Evolutionary conservation across 2,329 filamentous ascomycete species (phyloP), one percentile per base, ranked within the genome.

Genomic region (Ophiostoma fasciatum): DNA sequence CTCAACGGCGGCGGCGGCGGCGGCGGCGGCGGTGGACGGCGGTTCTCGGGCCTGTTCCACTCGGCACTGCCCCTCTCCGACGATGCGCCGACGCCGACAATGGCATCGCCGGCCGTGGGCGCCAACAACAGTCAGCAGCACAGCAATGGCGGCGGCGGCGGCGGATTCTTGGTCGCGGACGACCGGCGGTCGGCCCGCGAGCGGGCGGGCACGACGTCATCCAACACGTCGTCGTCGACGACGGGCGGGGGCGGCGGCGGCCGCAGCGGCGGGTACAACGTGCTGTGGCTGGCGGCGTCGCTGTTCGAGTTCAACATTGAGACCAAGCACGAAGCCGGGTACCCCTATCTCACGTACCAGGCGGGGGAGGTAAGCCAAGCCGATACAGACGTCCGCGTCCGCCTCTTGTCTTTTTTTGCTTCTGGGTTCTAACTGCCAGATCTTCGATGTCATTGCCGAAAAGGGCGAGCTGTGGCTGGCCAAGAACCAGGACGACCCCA

Each of bases 401-500:
- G 13, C 17, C 17, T 32, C 14, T 4, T 26, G 5, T 14, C 7
- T 10, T 10, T 14, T 3, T 13, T 3, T 17, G 31, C 14, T 34
- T 20, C 21, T n/a, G 20, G 2, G 17, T 4, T 19, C 19, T 28
- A n/a, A 34, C 33, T 40, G 34, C 42, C 13, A 79, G 71, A 82
- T 88, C 44, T 88, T 88, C 50, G 82, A 88, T 59, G 80, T 98
- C 36, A 84, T 98, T 51, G 90, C 80, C 21, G 87, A 94, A 57
- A 94, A 94, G 55, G 90, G 90, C 44, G 90, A 98, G 62, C 69
- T 96, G 33, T 98, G 90, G 90, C 74, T 98, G 39, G 90, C 90
- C 36, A 84, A 84, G 57, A 98, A 98, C 53, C 90, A 98, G 59
- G 90, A 98, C 51, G 90, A 98, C 56, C 63, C 74, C 2, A 67